These are phyloP conservation scores for Colletotrichum lini DNA, from an alignment of 2,329 filamentous ascomycete genomes.

Conservation along the genomic window DNA sequence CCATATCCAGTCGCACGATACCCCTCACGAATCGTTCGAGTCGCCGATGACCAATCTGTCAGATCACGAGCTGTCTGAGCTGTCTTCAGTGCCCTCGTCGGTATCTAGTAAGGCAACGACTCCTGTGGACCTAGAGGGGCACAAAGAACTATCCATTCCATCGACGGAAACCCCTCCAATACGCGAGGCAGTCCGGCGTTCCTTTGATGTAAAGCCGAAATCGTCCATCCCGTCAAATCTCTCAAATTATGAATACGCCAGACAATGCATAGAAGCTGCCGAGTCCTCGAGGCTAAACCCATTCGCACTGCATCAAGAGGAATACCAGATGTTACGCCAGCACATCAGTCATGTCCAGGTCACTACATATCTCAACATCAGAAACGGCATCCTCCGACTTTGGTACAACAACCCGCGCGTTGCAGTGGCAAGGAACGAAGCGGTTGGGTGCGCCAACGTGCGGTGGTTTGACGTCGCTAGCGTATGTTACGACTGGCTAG, in stretches of 20 bases:
- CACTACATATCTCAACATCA: conserved; percentile 94
- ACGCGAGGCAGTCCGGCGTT: conserved; percentile 51
- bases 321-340: conserved; percentile 84
- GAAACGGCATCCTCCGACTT: conserved; percentile 91
- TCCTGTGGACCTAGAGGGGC: conserved; percentile 61
- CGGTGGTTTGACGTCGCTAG: conserved; percentile 92
- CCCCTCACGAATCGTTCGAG: conserved; percentile 58
- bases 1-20: conserved; percentile 27
- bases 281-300: conserved; percentile 92
- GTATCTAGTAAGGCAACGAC: conserved; percentile 76
- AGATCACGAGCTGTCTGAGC: conserved; percentile 69
- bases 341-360: conserved; percentile 91
- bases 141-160: conserved; percentile 44
- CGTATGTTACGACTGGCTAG: conserved; percentile 92
- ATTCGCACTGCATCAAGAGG: conserved; percentile 87
- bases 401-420: conserved; percentile 92
- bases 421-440: conserved; percentile 85
- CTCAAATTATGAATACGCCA: conserved; percentile 83
- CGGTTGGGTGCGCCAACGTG: conserved; percentile 88
- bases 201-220: conserved; percentile 77
- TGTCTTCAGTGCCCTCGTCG: conserved; percentile 68
- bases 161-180: conserved; percentile 35
- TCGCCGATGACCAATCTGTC: conserved; percentile 69
- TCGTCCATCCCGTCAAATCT: conserved; percentile 87
- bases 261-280: conserved; percentile 90